Evolutionary conservation across 176 grass and related monocot species (phyloP).

Genomic region (Lolium perenne): DNA sequence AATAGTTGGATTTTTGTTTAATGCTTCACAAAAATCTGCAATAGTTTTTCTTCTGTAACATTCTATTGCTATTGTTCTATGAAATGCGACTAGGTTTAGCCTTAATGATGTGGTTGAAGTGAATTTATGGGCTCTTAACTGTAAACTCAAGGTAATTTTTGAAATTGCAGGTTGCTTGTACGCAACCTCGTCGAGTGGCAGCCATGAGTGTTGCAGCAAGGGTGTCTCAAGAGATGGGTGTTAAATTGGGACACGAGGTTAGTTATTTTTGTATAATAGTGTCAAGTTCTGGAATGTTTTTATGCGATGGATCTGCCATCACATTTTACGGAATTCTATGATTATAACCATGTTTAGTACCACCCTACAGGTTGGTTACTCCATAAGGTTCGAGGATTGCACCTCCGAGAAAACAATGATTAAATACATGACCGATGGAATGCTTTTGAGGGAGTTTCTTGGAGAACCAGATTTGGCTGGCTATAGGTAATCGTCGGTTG

Average conservation of each 20-base stretch:
- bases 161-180: slow-evolving; percentile 83
- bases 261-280: slow-evolving; percentile 11
- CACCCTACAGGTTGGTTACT: slow-evolving; percentile 84
- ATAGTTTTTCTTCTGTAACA: neutral
- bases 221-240: slow-evolving; percentile 94
- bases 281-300: slow-evolving; percentile 13
- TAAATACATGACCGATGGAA: slow-evolving; percentile 98
- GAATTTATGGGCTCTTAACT: neutral
- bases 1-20: slow-evolving; percentile 24
- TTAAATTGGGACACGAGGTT: slow-evolving; percentile 98
- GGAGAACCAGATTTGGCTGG: slow-evolving; percentile 93
- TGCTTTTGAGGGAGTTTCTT: slow-evolving; percentile 95
- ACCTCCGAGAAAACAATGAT: slow-evolving; percentile 96
- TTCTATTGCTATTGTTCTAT: neutral
- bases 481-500: slow-evolving; percentile 64
- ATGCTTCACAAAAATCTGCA: neutral
- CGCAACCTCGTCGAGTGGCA: slow-evolving; percentile 91
- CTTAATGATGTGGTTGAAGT: neutral
- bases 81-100: slow-evolving; percentile 2
- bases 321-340: slow-evolving; percentile 25
- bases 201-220: slow-evolving; percentile 96
- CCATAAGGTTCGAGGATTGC: slow-evolving; percentile 98
- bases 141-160: slow-evolving; percentile 22
- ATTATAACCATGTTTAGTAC: slow-evolving; percentile 36
- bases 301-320: slow-evolving; percentile 10